phyloP scores from a whole-genome alignment of 257 asterid species.

The Rauvolfia tetraphylla region DNA sequence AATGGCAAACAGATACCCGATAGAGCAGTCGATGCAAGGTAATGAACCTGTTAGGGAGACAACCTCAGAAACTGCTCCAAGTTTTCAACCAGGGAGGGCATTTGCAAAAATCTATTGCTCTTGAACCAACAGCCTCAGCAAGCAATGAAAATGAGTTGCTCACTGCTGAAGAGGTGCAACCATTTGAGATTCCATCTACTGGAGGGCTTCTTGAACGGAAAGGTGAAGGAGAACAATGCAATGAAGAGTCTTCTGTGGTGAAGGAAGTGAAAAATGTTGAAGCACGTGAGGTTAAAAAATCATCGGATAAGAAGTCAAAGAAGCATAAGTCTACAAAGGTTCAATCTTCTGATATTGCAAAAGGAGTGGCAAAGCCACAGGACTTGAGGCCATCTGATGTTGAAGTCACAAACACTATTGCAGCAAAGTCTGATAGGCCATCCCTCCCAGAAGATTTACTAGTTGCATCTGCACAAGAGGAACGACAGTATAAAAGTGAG shows the following conservation, averaged over 20 bases:
- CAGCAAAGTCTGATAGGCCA: conserved; percentile 31
- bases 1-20: conserved; percentile 16
- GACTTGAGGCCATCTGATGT: conserved; percentile 40
- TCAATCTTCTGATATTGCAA: conserved; percentile 40
- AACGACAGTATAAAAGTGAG: conserved; percentile 32
- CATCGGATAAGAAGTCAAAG: conserved; percentile 74
- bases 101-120: conserved; percentile 29
- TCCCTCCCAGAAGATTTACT: conserved; percentile 30
- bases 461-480: conserved; percentile 35
- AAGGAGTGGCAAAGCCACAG: conserved; percentile 45
- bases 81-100: conserved; percentile 31
- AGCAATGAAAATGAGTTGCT: conserved; percentile 22
- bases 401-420: conserved; percentile 29
- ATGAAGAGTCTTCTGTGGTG: conserved; percentile 33
- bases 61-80: conserved; percentile 25
- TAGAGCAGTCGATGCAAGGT: conserved; percentile 29
- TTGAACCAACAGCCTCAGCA: conserved; percentile 25
- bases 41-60: conserved; percentile 29
- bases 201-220: conserved; percentile 27
- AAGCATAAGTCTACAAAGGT: conserved; percentile 77
- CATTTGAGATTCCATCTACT: conserved; percentile 23
- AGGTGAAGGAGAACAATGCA: conserved; percentile 32
- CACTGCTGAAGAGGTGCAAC: conserved; percentile 24
- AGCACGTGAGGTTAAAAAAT: conserved; percentile 50
- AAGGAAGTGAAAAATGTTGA: conserved; percentile 52